Conservation (phyloP, 148 eudicot genomes). For the Persicaria tinctoria region DNA sequence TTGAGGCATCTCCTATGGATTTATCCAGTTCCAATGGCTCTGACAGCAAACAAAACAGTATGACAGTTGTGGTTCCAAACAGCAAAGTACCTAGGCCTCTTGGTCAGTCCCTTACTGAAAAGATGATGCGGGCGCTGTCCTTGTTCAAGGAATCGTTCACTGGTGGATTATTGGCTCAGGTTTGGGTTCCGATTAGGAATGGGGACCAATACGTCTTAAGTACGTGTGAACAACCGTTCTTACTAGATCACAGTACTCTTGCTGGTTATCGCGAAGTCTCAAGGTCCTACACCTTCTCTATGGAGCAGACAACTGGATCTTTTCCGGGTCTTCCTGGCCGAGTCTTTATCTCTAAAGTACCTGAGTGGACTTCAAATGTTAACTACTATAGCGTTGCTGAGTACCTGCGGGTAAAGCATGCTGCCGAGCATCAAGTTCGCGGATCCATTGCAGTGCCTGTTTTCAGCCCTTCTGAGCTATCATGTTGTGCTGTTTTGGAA, state of each 20-base stretch:
- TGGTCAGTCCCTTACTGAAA: constrained; percentile 46
- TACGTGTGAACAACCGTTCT: constrained; percentile 77
- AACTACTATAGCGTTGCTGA: constrained; percentile 58
- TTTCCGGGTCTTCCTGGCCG: constrained; percentile 94
- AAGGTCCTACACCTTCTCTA: constrained; percentile 62
- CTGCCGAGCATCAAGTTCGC: constrained; percentile 64
- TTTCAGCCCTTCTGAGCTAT: constrained; percentile 31
- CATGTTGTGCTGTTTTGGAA: constrained; percentile 89
- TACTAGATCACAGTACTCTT: constrained; percentile 52
- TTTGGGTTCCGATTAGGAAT: constrained; percentile 65
- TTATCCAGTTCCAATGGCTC: constrained; percentile 16
- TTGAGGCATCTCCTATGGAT: constrained; percentile 20
- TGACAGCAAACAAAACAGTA: constrained; percentile 22
- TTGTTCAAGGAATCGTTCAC: constrained; percentile 65
- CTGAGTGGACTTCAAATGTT: constrained; percentile 96
- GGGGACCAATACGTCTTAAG: constrained; percentile 55
- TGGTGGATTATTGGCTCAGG: constrained; percentile 71
- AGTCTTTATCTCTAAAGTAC: constrained; percentile 76
- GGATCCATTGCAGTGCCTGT: constrained; percentile 84
- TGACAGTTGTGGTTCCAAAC: constrained; percentile 11
- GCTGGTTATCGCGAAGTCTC: constrained; percentile 91
- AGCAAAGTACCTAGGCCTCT: constrained; percentile 39
- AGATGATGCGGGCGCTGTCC: constrained; percentile 64
- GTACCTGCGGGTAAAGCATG: constrained; percentile 70
- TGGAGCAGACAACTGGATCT: constrained; percentile 50